Evolutionary conservation across 164 flowering plant genomes (phyloP), one percentile per base, ranked within the genome.

Genomic region (Tetrastigma voinierianum): DNA sequence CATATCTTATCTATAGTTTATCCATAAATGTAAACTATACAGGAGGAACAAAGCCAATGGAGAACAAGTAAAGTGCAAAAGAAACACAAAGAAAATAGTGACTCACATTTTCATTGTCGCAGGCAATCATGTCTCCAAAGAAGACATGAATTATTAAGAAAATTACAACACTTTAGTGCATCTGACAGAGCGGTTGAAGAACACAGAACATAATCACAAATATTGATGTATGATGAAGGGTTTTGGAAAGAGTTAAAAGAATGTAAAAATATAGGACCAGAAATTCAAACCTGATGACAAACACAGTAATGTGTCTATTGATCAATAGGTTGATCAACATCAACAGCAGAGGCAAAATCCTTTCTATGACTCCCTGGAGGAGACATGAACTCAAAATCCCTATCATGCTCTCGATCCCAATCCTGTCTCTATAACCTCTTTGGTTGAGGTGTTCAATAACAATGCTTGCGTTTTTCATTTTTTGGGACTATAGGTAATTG

Each of bases 101-200:
- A 81, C 90, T 84, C 70, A 96, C 99, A 80, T 88, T 86, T 57
- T 91, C 98, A 71, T 88, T 90, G 81, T 96, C 99, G 72, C 99
- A 96, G 19, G 99, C 99, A 79, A 96, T 96, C 99, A 96, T 96
- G 79, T 96, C 99, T 54, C 99, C 99, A 70, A 88, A 96, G 9
- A 97, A 93, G 19, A 93, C 99, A 98, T 96, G 77, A 32, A 74
- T 59, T 23, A 58, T 46, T 40, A 62, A 48, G 24, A 67, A 1
- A 59, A 66, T 32, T 46, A 7, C 56, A 68, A 44, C 7, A 54
- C 21, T 25, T 65, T 20, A 77, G 51, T 51, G 1, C n/a, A 51
- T 21, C n/a, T n/a, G n/a, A n/a, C n/a, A n/a, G n/a, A n/a, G n/a
- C n/a, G n/a, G n/a, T n/a, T 19, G 59, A 24, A n/a, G 10, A 17